These are phyloP conservation scores for Penicillium riverlandense DNA, from an alignment of 495 filamentous ascomycete genomes.

Conservation along the genomic window DNA sequence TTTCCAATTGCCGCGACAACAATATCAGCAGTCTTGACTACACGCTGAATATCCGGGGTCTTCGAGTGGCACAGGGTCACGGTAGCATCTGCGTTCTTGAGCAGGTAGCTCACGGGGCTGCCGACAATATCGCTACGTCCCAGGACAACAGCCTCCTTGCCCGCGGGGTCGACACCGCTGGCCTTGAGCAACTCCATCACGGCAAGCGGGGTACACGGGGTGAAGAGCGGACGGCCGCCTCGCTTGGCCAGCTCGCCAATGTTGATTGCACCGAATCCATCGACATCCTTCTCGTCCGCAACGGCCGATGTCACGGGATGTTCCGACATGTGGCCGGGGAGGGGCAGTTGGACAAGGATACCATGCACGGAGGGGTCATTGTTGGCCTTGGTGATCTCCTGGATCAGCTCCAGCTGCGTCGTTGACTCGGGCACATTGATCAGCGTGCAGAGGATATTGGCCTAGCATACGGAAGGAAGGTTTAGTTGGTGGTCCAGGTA, in stretches of 20 bases:
- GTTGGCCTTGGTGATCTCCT: slow-evolving; percentile 74
- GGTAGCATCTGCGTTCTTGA: slow-evolving; percentile 92
- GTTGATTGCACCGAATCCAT: slow-evolving; percentile 89
- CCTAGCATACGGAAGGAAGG: slow-evolving; percentile 36
- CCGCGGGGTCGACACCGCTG: slow-evolving; percentile 71
- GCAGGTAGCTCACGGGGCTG: slow-evolving; percentile 88
- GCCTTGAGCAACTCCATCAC: slow-evolving; percentile 88
- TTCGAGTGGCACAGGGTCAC: slow-evolving; percentile 94
- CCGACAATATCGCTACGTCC: slow-evolving; percentile 96
- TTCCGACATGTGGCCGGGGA: slow-evolving; percentile 85
- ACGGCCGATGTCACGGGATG: slow-evolving; percentile 84
- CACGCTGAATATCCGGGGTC: slow-evolving; percentile 61
- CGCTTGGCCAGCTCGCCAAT: slow-evolving; percentile 95
- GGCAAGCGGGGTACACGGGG: slow-evolving; percentile 92
- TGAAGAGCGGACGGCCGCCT: slow-evolving; percentile 78
- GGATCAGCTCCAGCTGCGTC: slow-evolving; percentile 78
- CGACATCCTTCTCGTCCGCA: slow-evolving; percentile 90
- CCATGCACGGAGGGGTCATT: slow-evolving; percentile 83
- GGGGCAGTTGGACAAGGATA: slow-evolving; percentile 86
- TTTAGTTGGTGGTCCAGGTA: no score
- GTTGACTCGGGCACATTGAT: slow-evolving; percentile 74
- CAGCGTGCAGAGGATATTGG: slow-evolving; percentile 81
- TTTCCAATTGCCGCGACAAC: slow-evolving; percentile 88
- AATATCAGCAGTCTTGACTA: slow-evolving; percentile 81
- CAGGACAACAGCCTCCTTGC: slow-evolving; percentile 91